Evolutionary conservation across 202 grass and related monocot species (phyloP), one percentile per base, ranked within the genome.

Genomic region (Carex sylvatica): DNA sequence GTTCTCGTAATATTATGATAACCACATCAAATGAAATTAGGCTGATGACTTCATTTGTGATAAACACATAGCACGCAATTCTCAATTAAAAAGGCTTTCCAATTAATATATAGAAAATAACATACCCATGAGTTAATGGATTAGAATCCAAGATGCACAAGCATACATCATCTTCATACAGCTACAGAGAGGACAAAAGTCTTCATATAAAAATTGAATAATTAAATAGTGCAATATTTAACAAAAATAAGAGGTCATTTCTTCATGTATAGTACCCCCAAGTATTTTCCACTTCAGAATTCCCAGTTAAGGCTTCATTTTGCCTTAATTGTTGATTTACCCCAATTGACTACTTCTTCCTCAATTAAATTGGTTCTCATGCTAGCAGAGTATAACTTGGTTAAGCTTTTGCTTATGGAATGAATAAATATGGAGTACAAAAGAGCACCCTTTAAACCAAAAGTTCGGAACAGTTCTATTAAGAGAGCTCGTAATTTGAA

Each of bases 111-210:
- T 40, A 15, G 26, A 59, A 83, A 80, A 44, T 52, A 90, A 24
- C 68, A 90, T 91, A 97, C 94, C 94, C 94, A 40, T 33, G 23
- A 83, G 61, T 87, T 35, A 97, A 84, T 52, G 94, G 94, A 66
- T 84, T 87, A 53, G 87, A 85, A 83, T 97, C 94, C 89, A 97
- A 89, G 77, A 97, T 97, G 82, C 94, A 97, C 46, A 97, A 64
- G 79, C 91, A 97, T 70, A 85, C 74, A 61, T 97, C 91, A 84
- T 97, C 94, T 89, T 97, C 94, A 67, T 97, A 97, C 47, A 97
- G 86, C 94, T 97, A 79, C 65, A 84, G 79, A 90, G 14, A 76
- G 26, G 70, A 74, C 19, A 74, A 51, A 24, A 53, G 20, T 53
- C 12, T 52, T 74, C 22, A 30, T 74, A 52, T 74, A 51, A 74